phyloP scores from a whole-genome alignment of 768 basidiomycete genomes.

The Daedaleopsis nitida region DNA sequence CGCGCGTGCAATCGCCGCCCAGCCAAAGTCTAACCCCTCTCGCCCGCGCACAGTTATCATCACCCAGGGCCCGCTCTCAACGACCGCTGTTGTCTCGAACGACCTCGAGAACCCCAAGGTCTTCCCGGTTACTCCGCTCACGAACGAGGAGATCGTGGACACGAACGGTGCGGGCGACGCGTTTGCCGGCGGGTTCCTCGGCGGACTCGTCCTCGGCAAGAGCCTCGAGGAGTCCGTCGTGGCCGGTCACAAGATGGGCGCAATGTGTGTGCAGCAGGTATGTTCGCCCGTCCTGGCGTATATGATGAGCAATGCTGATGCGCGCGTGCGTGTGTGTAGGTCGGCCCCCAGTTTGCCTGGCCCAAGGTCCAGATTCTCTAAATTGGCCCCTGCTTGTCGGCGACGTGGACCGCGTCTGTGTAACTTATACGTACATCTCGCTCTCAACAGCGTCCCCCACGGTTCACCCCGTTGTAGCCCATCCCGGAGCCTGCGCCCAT shows the following conservation, averaged over 20 bases:
- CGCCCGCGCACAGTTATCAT: slow-evolving; percentile 84
- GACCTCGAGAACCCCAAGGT: slow-evolving; percentile 56
- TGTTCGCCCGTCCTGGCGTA: slow-evolving; percentile 16
- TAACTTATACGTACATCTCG: slow-evolving; percentile 20
- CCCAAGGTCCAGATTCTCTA: slow-evolving; percentile 54
- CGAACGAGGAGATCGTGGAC: slow-evolving; percentile 77
- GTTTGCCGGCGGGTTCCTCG: slow-evolving; percentile 95
- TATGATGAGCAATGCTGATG: neutral
- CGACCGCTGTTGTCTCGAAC: slow-evolving; percentile 69
- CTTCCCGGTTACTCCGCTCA: slow-evolving; percentile 60
- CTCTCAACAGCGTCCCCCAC: slow-evolving; percentile 25
- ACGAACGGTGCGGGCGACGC: slow-evolving; percentile 99
- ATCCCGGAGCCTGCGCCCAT: slow-evolving; percentile 11
- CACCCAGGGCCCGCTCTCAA: slow-evolving; percentile 85
- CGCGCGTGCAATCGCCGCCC: slow-evolving; percentile 73
- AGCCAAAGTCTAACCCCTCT: slow-evolving; percentile 73
- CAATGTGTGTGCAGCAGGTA: slow-evolving; percentile 84
- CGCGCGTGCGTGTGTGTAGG: slow-evolving; percentile 34
- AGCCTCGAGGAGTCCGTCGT: slow-evolving; percentile 73
- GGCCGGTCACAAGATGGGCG: slow-evolving; percentile 84
- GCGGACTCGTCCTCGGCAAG: slow-evolving; percentile 81
- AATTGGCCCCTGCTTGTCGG: neutral
- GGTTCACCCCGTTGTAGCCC: slow-evolving; percentile 16
- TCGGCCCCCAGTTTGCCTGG: slow-evolving; percentile 59
- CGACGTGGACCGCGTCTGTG: no score